These are phyloP conservation scores for Ceriops decandra DNA, from an alignment of 345 rosid genomes.

Conservation along the genomic window DNA sequence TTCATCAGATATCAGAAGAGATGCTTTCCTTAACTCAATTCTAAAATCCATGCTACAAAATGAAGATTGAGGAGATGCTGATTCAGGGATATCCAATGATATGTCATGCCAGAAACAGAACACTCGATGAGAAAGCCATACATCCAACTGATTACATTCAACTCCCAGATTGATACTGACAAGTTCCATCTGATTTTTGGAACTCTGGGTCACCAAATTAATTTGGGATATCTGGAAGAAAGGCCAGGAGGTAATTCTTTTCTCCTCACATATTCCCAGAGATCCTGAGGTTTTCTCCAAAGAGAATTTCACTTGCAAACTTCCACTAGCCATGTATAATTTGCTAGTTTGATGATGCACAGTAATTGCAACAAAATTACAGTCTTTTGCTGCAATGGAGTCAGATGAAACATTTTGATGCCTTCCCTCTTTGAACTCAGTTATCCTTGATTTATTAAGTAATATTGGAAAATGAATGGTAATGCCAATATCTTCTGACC, in stretches of 20 bases:
- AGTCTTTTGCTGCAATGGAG: conserved; percentile 33
- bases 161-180: conserved; percentile 33
- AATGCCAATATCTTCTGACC: conserved; percentile 54
- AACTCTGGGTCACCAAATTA: conserved; percentile 43
- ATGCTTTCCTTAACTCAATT: conserved; percentile 52
- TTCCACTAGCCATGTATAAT: conserved; percentile 37
- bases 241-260: conserved; percentile 48
- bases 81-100: conserved; percentile 44
- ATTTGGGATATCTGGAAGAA: conserved; percentile 55
- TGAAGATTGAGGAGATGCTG: conserved; percentile 45
- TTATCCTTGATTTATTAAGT: conserved; percentile 27
- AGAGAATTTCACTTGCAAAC: conserved; percentile 45
- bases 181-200: conserved; percentile 31
- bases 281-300: conserved; percentile 49
- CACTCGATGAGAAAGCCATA: conserved; percentile 64
- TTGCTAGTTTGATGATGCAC: conserved; percentile 40
- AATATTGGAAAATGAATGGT: conserved; percentile 48
- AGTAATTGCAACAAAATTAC: conserved; percentile 48
- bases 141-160: conserved; percentile 53
- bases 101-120: conserved; percentile 63
- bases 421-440: conserved; percentile 28
- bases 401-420: conserved; percentile 26
- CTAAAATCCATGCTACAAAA: conserved; percentile 39
- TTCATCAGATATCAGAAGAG: conserved; percentile 80
- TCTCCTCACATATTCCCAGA: conserved; percentile 35